A percentile compares a stretch with the other conserved stretches of the same genome.
Evolutionary conservation across 2,329 filamentous ascomycete species (phyloP).

Genomic region (Aspergillus pseudonomiae): DNA sequence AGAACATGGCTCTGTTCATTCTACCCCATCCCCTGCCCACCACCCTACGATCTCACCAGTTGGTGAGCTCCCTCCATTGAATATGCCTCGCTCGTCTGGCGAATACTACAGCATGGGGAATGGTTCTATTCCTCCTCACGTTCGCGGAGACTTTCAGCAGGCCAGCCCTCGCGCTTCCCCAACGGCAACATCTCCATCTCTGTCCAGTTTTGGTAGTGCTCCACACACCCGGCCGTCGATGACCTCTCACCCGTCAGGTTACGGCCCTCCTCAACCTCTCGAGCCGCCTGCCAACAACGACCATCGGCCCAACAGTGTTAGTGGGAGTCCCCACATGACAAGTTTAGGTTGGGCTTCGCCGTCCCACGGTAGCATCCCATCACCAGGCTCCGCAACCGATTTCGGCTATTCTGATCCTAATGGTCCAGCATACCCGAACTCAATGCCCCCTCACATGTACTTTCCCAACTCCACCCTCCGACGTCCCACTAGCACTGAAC

Average conservation of each 20-base stretch:
- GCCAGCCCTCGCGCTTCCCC: slow-evolving; percentile 69
- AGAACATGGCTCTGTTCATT: slow-evolving; percentile 48
- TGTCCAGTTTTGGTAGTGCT: slow-evolving; percentile 59
- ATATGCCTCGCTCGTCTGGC: slow-evolving; percentile 67
- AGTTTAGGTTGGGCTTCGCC: slow-evolving; percentile 86
- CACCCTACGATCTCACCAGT: slow-evolving; percentile 79
- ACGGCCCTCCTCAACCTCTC: slow-evolving; percentile 80
- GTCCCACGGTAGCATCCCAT: slow-evolving; percentile 71
- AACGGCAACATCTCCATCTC: slow-evolving; percentile 66
- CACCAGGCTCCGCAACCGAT: slow-evolving; percentile 69
- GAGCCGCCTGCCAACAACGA: slow-evolving; percentile 80
- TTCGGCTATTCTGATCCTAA: slow-evolving; percentile 81
- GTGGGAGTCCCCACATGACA: slow-evolving; percentile 82
- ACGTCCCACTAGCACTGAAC: slow-evolving; percentile 75
- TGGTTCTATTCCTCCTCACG: slow-evolving; percentile 78
- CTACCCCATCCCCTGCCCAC: slow-evolving; percentile 82
- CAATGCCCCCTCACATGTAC: slow-evolving; percentile 66
- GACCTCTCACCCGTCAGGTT: slow-evolving; percentile 83
- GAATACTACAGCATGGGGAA: slow-evolving; percentile 76
- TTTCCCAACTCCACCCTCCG: slow-evolving; percentile 71
- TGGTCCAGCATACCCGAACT: slow-evolving; percentile 52
- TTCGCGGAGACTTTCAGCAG: slow-evolving; percentile 74
- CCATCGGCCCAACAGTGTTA: slow-evolving; percentile 72
- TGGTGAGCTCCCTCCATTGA: slow-evolving; percentile 71
- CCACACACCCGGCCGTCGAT: slow-evolving; percentile 59